These are phyloP conservation scores for Oropetium thomaeum DNA, from an alignment of 176 grass and related monocot genomes.

Conservation along the genomic window DNA sequence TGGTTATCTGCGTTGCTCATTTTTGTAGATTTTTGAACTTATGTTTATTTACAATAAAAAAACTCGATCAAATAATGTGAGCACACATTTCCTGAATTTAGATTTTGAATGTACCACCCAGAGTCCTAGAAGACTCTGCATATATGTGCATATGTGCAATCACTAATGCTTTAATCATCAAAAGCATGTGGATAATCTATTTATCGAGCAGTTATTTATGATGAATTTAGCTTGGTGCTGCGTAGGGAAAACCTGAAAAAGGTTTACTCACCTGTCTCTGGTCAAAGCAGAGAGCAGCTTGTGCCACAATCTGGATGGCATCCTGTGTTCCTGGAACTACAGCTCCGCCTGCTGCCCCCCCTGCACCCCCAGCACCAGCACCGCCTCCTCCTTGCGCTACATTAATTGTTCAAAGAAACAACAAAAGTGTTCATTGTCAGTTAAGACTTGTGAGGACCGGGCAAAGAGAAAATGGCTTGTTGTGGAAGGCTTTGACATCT, in stretches of 20 bases:
- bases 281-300: constrained; percentile 82
- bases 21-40: not conserved
- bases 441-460: not conserved
- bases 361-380: not conserved
- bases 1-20: not conserved
- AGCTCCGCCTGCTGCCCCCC: constrained; percentile 10
- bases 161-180: not conserved
- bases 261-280: constrained; percentile 31
- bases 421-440: not conserved
- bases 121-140: no score
- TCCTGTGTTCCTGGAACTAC: constrained; percentile 57
- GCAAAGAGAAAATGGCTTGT: not conserved
- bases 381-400: constrained; percentile 49
- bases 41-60: not conserved
- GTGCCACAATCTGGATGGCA: constrained; percentile 66
- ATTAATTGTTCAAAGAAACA: constrained; percentile 24
- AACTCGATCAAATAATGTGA: not conserved
- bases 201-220: not conserved
- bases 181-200: not conserved
- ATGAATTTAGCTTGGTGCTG: not conserved
- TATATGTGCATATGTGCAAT: no score
- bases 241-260: not conserved
- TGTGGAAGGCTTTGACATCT: not conserved
- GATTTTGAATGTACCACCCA: not conserved
- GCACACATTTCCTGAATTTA: not conserved